These are phyloP conservation scores for Pythium aristosporum DNA, from an alignment of 352 stramenopile genomes.

Conservation along the genomic window DNA sequence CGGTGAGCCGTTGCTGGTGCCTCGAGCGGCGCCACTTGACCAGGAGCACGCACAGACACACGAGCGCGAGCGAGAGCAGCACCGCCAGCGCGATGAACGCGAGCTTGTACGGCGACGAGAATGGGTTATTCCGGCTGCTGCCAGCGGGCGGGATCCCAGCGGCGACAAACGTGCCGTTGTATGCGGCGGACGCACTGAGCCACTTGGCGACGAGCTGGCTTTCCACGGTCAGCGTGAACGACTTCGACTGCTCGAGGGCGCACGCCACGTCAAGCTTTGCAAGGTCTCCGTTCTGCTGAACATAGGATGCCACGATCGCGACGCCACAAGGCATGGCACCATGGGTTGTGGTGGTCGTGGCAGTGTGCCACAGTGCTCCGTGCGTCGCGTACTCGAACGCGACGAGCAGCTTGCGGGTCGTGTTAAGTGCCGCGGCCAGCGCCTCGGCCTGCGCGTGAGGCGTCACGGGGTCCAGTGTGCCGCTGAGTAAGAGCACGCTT, in stretches of 20 bases:
- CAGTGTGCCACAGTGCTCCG: slow-evolving; percentile 17
- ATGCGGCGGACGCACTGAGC: slow-evolving; percentile 3
- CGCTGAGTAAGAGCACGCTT: slow-evolving; percentile 33
- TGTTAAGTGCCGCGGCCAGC: slow-evolving; percentile 21
- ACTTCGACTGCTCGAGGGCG: neutral
- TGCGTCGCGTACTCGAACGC: slow-evolving; percentile 31
- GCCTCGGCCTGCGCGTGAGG: slow-evolving; percentile 26
- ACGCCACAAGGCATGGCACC: slow-evolving; percentile 13
- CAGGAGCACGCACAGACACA: slow-evolving; percentile 24
- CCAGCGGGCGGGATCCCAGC: neutral
- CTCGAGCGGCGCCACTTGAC: slow-evolving; percentile 30
- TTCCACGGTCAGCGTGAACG: slow-evolving; percentile 15
- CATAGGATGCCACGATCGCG: slow-evolving; percentile 26
- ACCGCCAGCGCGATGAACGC: slow-evolving; percentile 34
- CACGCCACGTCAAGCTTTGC: slow-evolving; percentile 20
- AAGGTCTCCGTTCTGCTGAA: slow-evolving; percentile 16
- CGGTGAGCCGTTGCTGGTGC: slow-evolving; percentile 1
- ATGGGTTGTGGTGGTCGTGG: slow-evolving; percentile 1
- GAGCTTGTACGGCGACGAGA: slow-evolving; percentile 14
- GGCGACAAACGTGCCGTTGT: slow-evolving; percentile 6
- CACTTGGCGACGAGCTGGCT: neutral
- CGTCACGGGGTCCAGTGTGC: slow-evolving; percentile 33
- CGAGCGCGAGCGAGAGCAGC: slow-evolving; percentile 31
- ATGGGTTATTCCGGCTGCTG: neutral
- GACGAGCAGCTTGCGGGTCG: slow-evolving; percentile 29